Evolutionary conservation across 2,329 filamentous ascomycete genomes (phyloP).

Genomic region (Balansia obtecta): DNA sequence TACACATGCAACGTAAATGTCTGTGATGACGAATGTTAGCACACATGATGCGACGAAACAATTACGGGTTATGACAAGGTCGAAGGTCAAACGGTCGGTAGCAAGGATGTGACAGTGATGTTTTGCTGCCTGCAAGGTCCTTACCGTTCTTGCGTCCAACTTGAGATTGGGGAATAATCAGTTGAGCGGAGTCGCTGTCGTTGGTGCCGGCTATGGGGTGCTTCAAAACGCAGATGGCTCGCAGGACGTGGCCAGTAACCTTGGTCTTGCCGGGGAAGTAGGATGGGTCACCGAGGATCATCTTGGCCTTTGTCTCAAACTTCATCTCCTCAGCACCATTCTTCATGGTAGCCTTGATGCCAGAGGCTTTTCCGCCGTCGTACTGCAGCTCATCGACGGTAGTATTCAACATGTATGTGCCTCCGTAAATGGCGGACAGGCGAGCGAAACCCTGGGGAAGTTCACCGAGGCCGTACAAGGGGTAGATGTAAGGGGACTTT

Average conservation of each 20-base stretch:
- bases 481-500: slow-evolving; percentile 99
- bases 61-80: neutral
- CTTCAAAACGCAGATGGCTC: slow-evolving; percentile 95
- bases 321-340: slow-evolving; percentile 74
- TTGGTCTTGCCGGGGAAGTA: slow-evolving; percentile 90
- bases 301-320: slow-evolving; percentile 91
- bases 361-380: slow-evolving; percentile 72
- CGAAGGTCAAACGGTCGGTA: too few relatives aligned
- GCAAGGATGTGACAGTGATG: too few relatives aligned
- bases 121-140: slow-evolving; percentile 14
- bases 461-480: slow-evolving; percentile 91
- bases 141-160: slow-evolving; percentile 90
- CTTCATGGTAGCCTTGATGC: slow-evolving; percentile 96
- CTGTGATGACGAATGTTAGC: slow-evolving; percentile 28
- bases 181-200: slow-evolving; percentile 77
- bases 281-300: slow-evolving; percentile 90
- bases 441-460: slow-evolving; percentile 96
- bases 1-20: slow-evolving; percentile 94
- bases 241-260: slow-evolving; percentile 79
- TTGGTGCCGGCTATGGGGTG: slow-evolving; percentile 86
- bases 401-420: slow-evolving; percentile 99
- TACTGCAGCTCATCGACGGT: slow-evolving; percentile 81
- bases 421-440: slow-evolving; percentile 94
- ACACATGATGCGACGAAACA: neutral
- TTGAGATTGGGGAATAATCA: slow-evolving; percentile 97